Evolutionary conservation across 2,329 filamentous ascomycete genomes (phyloP), one percentile per base, ranked within the genome.

Genomic region (Penicillium sp.): DNA sequence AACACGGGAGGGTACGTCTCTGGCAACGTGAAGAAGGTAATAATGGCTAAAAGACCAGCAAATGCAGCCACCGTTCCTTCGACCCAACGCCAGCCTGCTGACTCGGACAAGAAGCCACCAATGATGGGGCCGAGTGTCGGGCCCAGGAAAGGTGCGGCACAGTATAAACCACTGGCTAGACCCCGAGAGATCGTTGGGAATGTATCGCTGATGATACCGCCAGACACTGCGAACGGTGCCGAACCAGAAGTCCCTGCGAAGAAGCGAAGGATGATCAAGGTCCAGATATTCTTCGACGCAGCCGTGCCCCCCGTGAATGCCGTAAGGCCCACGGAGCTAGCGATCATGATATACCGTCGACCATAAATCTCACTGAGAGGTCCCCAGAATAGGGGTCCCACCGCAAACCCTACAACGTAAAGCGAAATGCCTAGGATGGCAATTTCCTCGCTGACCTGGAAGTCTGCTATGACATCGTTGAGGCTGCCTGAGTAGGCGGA

Each of bases 351-450:
- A 36, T 79, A 67, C 62, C 86, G 79, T 7, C 83, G 76, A 3
- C 83, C 85, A 49, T 81, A 85, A 16, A 88, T 69, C 63, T 89
- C 85, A 28, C 81, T 78, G 18, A 89, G 66, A 0, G 85, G 85
- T 2, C 85, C 86, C 81, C 85, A 88, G 2, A 88, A 63, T 6
- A 87, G 70, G 0, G 85, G 85, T 0, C 84, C 84, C 49, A 86
- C 53, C 9, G 71, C 71, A 52, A 86, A 86, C 1, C 84, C 84
- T 4, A 86, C 61, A 13, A 87, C 84, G 64, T 85, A 87, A n/a
- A 87, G 71, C 6, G 84, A 86, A 15, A 88, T 76, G 10, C 85
- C 85, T 2, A 87, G 75, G 21, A 82, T 85, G 33, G 78, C 80
- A 7, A 86, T 70, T 59, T 82, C 81, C 45, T 73, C 67, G 42